Base-by-base conservation (phyloP, 2,329 filamentous ascomycete genomes). In the Septoria petroselini region DNA sequence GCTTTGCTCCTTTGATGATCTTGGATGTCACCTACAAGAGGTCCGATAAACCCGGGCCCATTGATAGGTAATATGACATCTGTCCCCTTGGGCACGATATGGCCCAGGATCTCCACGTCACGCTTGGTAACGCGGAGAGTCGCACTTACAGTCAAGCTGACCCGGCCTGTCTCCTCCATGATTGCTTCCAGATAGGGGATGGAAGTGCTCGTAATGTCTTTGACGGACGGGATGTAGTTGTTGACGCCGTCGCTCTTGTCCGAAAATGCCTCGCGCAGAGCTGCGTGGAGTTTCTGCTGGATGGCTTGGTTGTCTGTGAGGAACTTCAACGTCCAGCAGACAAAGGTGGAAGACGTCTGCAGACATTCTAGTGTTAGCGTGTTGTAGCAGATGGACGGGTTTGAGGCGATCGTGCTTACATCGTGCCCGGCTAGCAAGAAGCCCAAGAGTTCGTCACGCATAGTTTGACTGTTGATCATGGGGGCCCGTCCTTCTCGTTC, bases 311-410 rank as follows among this genome's bases (percentile, higher is more conserved):
- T 55, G 23, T 58, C 58, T n/a, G 67, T 60, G 4, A 75, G 63
- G 46, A 61, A 60, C 42, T 75, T 75, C 7, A 74, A 31, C 1
- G 55, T 65, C 72, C 73, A 75, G 27, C 55, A 53, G 1, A 75
- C 54, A 0, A 71, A 71, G 6, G 68, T 72, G 7, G 69, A 65
- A 1, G 70, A 75, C 0, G 74, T 76, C 40, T 77, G 11, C 31
- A 15, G n/a, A 7, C 73, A 12, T 17, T 8, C 14, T 19, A 2
- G 40, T 42, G 7, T n/a, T n/a, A n/a, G n/a, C n/a, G n/a, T n/a
- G n/a, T n/a, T n/a, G n/a, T n/a, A 42, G 40, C 14, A n/a, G 8
- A 14, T 3, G 8, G 5, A 6, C 9, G 9, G 2, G 4, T 23
- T 12, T 18, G 27, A 4, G 2, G 8, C n/a, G 8, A 3, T n/a